Conservation (phyloP, 2,329 filamentous ascomycete species). For the Gyromitra esculenta region DNA sequence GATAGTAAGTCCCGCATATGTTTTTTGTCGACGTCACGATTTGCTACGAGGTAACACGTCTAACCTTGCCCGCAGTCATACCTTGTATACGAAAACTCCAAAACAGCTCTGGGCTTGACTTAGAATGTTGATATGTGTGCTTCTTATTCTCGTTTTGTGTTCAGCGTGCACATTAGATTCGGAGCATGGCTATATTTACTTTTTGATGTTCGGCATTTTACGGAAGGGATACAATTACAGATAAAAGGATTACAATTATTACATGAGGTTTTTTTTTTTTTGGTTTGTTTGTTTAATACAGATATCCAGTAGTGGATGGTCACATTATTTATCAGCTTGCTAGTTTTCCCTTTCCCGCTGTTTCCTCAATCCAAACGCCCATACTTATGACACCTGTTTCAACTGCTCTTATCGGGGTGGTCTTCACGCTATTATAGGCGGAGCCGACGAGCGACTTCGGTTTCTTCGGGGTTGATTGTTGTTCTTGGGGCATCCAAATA, state of each 20-base stretch:
- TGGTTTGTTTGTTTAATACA: constrained; percentile 16
- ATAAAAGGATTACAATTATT: constrained; percentile 26
- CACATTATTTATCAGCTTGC: constrained; percentile 23
- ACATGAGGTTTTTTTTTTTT: constrained; percentile 31
- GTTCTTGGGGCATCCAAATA: constrained; percentile 59
- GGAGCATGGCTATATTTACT: constrained; percentile 25
- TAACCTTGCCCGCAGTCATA: constrained; percentile 65
- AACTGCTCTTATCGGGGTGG: constrained; percentile 70
- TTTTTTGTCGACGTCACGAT: constrained; percentile 10
- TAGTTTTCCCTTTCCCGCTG: constrained; percentile 63
- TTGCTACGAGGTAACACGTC: constrained; percentile 54
- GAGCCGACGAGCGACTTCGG: constrained; percentile 58
- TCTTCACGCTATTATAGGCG: constrained; percentile 65
- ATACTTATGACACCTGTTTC: constrained; percentile 73
- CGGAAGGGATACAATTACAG: constrained; percentile 24
- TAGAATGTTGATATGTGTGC: constrained; percentile 58
- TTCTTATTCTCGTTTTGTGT: constrained; percentile 46
- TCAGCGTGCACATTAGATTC: constrained; percentile 42
- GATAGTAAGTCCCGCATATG: constrained; percentile 67
- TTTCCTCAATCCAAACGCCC: constrained; percentile 76
- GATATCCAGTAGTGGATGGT: constrained; percentile 19
- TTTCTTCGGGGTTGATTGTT: constrained; percentile 54
- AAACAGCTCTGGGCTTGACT: constrained; percentile 71
- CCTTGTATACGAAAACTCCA: constrained; percentile 91
- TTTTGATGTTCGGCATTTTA: constrained; percentile 38